A percentile compares a stretch with the other conserved stretches of the same genome.
phyloP scores from a whole-genome alignment of 2,329 filamentous ascomycete species.

The Trichoderma atroviride region DNA sequence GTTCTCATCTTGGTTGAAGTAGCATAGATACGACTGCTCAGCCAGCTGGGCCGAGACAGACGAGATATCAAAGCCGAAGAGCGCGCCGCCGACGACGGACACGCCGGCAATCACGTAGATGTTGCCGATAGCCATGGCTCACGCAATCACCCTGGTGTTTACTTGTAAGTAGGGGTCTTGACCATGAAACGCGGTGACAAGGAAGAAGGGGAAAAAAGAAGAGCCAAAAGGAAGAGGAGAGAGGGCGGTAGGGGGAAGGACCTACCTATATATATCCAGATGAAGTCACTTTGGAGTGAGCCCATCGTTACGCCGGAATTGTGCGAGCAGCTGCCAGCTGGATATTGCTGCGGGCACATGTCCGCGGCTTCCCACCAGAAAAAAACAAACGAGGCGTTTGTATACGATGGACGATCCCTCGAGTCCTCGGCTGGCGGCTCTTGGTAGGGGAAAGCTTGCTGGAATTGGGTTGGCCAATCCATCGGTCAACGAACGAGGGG shows the following conservation, averaged over 20 bases:
- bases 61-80: constrained; percentile 60
- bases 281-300: neutral
- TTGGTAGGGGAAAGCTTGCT: neutral
- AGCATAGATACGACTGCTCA: constrained; percentile 43
- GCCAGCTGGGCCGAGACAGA: constrained; percentile 54
- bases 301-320: constrained; percentile 12
- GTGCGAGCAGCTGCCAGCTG: constrained; percentile 14
- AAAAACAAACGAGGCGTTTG: neutral
- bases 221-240: neutral
- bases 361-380: neutral
- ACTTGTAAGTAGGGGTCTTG: neutral
- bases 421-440: neutral
- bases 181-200: constrained; percentile 9
- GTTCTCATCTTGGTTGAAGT: constrained; percentile 43
- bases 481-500: constrained; percentile 2
- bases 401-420: neutral
- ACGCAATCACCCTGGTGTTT: neutral
- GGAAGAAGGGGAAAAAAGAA: neutral
- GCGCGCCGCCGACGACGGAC: constrained; percentile 45
- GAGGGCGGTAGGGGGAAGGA: neutral
- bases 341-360: constrained; percentile 8
- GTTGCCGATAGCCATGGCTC: constrained; percentile 39
- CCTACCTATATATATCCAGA: constrained; percentile 6
- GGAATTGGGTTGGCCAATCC: neutral
- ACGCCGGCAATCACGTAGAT: constrained; percentile 42